A percentile compares a stretch with the other conserved stretches of the same genome.
Conservation (phyloP, 441 rosid species). For the Geranium incanum region DNA sequence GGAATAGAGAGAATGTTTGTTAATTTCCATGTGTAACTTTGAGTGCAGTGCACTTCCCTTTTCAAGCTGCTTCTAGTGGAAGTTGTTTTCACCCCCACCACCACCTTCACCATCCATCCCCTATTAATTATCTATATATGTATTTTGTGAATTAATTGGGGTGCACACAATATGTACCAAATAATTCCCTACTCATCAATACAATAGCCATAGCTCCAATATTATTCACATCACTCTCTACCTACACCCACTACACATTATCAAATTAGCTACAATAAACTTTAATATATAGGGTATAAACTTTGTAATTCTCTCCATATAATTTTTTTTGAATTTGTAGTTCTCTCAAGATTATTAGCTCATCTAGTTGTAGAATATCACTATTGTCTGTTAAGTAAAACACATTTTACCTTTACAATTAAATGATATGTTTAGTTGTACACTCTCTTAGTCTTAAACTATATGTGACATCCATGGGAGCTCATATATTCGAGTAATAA, state of each 20-base stretch:
- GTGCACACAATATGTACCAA: neutral
- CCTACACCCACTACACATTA: neutral
- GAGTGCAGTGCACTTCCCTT: slow-evolving; percentile 77
- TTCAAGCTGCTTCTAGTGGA: slow-evolving; percentile 16
- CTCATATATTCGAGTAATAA: too few species aligned
- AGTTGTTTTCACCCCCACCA: slow-evolving; percentile 26
- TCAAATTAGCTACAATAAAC: neutral
- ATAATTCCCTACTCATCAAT: neutral
- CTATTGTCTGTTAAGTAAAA: too few species aligned
- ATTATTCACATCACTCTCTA: slow-evolving; percentile 3
- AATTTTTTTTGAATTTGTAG: too few species aligned
- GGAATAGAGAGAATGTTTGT: neutral
- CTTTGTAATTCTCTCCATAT: neutral
- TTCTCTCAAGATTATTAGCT: too few species aligned
- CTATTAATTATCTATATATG: neutral
- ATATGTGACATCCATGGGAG: too few species aligned
- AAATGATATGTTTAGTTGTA: too few species aligned
- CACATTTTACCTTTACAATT: too few species aligned
- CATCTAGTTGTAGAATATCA: too few species aligned
- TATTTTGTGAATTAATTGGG: neutral
- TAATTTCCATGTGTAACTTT: slow-evolving; percentile 39
- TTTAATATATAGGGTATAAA: neutral
- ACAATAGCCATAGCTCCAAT: neutral
- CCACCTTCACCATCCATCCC: neutral
- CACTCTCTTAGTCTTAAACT: too few species aligned